Percentiles rank a stretch among this genome's conserved stretches.
Conservation (phyloP, 2,329 filamentous ascomycete genomes). For the Podosphaera xanthii region DNA sequence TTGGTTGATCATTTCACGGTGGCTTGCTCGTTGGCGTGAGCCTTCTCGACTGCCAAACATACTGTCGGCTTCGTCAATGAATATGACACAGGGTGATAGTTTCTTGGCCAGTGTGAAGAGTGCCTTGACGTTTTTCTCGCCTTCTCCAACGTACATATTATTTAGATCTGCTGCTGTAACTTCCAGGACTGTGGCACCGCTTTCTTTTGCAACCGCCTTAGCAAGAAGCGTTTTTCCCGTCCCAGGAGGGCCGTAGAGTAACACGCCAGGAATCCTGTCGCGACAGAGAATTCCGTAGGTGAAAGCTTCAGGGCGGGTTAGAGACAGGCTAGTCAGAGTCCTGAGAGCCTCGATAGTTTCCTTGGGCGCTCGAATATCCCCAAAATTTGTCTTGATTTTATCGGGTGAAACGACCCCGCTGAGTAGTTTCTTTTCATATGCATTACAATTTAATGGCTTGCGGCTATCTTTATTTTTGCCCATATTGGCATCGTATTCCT, state of each 20-base stretch:
- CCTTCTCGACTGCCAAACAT: conserved; percentile 60
- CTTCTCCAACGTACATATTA: conserved; percentile 89
- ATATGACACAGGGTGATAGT: conserved; percentile 75
- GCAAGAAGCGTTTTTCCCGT: conserved; percentile 51
- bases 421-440: conserved; percentile 64
- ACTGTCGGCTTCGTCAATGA: conserved; percentile 91
- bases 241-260: conserved; percentile 73
- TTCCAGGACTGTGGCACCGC: conserved; percentile 55
- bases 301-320: conserved; percentile 83
- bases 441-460: conserved; percentile 30
- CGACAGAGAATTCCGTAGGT: conserved; percentile 79
- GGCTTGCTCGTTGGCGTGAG: conserved; percentile 37
- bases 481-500: conserved; percentile 5
- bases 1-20: conserved; percentile 86
- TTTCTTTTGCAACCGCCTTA: conserved; percentile 45
- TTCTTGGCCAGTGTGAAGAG: conserved; percentile 84
- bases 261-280: conserved; percentile 73
- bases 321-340: conserved; percentile 66
- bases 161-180: conserved; percentile 80
- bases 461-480: conserved; percentile 17
- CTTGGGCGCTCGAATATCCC: conserved; percentile 58
- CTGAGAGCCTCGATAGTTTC: conserved; percentile 76
- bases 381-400: conserved; percentile 69
- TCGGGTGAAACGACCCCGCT: conserved; percentile 60
- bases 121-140: conserved; percentile 85